Percentiles rank a stretch among this genome's conserved stretches.
phyloP scores from a whole-genome alignment of 2,329 filamentous ascomycete genomes.

The Diaporthe amygdali region DNA sequence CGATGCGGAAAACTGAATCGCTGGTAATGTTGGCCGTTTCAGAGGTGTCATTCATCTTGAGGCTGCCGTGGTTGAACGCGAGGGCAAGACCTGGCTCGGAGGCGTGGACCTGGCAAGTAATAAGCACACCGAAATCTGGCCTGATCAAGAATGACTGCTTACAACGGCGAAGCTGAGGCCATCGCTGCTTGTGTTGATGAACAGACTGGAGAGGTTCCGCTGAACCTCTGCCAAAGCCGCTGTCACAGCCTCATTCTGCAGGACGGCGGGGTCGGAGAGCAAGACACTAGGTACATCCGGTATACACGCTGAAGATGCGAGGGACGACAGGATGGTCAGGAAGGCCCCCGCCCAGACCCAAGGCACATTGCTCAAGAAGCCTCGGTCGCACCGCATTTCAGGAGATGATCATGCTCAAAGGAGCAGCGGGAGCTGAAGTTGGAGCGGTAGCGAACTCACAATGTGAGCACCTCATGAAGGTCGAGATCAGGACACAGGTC shows the following conservation, averaged over 20 bases:
- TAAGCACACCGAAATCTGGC: neutral
- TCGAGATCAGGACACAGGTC: no score
- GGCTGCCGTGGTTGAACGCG: neutral
- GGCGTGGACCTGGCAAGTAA: neutral
- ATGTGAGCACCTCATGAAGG: no score
- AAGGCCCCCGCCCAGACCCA: neutral
- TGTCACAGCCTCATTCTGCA: neutral
- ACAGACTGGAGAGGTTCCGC: neutral
- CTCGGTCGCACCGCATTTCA: neutral
- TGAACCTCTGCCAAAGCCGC: neutral
- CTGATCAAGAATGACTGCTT: neutral
- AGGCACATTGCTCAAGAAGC: neutral
- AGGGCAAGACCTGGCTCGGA: neutral
- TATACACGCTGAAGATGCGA: neutral
- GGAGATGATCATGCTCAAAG: neutral
- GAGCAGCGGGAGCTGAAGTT: no score
- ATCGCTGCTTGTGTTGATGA: neutral
- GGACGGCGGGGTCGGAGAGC: neutral
- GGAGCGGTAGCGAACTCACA: no score
- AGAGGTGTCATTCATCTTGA: neutral
- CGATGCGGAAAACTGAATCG: neutral
- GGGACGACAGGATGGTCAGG: neutral
- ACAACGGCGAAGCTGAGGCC: constrained; percentile 2
- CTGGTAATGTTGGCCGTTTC: neutral
- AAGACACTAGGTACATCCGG: neutral